A percentile compares a stretch with the other conserved stretches of the same genome.
These are phyloP conservation scores for Poa pratensis DNA, from an alignment of 176 grass and related monocot species.

Conservation along the genomic window DNA sequence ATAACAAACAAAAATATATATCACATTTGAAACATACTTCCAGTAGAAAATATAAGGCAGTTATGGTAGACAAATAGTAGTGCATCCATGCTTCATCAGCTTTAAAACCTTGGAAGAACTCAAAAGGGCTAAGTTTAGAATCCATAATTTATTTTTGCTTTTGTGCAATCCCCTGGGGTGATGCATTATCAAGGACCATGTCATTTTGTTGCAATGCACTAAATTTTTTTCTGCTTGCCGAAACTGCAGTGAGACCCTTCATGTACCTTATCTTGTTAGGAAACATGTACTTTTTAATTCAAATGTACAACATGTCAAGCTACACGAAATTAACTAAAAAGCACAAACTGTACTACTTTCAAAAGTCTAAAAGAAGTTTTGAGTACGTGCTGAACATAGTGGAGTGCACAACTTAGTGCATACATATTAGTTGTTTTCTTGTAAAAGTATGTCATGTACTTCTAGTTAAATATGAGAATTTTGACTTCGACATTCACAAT, in stretches of 20 bases:
- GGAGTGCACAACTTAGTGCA: background rate
- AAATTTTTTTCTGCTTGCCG: background rate
- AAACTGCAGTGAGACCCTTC: background rate
- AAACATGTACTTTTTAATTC: background rate
- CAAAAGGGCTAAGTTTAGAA: background rate
- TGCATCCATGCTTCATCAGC: background rate
- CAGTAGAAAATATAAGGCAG: slow-evolving; percentile 1
- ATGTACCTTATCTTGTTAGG: background rate
- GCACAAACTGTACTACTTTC: background rate
- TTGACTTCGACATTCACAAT: slow-evolving; percentile 18
- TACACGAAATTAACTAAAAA: slow-evolving; percentile 15
- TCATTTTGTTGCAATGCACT: background rate
- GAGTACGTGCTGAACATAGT: background rate
- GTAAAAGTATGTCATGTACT: slow-evolving; percentile 1
- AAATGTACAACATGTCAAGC: slow-evolving; percentile 15
- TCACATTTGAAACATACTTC: slow-evolving; percentile 24
- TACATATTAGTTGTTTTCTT: background rate
- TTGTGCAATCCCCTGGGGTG: background rate
- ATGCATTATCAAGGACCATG: background rate
- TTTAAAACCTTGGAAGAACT: background rate
- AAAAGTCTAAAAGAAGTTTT: slow-evolving; percentile 25
- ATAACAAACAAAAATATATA: slow-evolving; percentile 7
- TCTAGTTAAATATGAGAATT: slow-evolving; percentile 13
- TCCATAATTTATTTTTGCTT: background rate
- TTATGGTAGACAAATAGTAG: background rate